A percentile compares a stretch with the other conserved stretches of the same genome.
Evolutionary conservation across 441 rosid species (phyloP).

Genomic region (Macaranga tanarius): DNA sequence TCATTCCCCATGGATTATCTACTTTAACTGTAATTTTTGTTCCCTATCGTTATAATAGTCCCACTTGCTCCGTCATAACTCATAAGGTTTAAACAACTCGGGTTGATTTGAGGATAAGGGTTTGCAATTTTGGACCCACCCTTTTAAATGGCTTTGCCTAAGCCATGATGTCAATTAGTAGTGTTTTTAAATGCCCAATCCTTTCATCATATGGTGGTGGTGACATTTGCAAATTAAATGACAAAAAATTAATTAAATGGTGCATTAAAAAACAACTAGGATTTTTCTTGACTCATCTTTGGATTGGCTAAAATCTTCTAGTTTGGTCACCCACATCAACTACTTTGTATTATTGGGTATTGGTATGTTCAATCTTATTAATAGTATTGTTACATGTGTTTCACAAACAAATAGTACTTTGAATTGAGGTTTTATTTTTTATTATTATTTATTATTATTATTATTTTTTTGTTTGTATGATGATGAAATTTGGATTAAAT

Average conservation of each 20-base stretch:
- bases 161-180: constrained; percentile 15
- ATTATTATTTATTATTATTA: no score
- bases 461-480: not conserved
- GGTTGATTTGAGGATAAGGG: not conserved
- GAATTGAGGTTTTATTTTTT: not conserved
- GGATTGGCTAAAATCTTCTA: not conserved
- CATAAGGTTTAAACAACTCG: not conserved
- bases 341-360: not conserved
- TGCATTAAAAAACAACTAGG: not conserved
- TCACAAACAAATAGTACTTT: not conserved
- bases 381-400: not conserved
- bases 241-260: no score
- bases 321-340: constrained; percentile 21
- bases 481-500: no score
- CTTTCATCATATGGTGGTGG: not conserved
- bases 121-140: not conserved
- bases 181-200: not conserved
- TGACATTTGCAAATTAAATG: not conserved
- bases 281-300: not conserved
- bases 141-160: constrained; percentile 11
- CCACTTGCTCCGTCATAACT: constrained; percentile 25
- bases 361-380: no score
- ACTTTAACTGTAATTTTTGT: not conserved
- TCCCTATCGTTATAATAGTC: not conserved
- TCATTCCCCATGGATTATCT: not conserved